Conservation (phyloP, 2,329 filamentous ascomycete species). For the Phialophora macrospora region DNA sequence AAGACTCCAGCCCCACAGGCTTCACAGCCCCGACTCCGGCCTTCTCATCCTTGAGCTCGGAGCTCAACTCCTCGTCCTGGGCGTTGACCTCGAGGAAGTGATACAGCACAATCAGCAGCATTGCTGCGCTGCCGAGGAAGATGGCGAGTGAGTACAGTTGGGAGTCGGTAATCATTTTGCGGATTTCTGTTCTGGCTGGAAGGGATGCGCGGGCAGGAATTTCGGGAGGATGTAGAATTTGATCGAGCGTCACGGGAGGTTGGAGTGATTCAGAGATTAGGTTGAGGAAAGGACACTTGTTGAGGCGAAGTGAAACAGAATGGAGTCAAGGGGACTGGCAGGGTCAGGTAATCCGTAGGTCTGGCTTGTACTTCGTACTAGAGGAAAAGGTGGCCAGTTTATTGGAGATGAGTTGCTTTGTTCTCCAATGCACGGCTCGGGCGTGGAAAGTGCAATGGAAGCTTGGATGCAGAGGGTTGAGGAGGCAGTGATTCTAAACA, state of each 20-base stretch:
- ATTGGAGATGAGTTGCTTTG: neutral
- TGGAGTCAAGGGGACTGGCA: no score
- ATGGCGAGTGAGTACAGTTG: conserved; percentile 90
- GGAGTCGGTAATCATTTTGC: conserved; percentile 88
- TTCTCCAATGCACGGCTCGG: neutral
- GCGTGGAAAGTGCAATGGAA: neutral
- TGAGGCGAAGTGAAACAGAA: no score
- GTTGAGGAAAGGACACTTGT: no score
- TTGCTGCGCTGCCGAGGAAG: conserved; percentile 85
- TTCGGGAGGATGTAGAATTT: no score
- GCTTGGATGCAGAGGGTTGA: neutral
- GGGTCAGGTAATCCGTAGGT: no score
- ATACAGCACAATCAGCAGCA: conserved; percentile 92
- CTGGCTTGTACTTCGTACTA: no score
- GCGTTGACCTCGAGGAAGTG: conserved; percentile 96
- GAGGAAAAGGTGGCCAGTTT: neutral
- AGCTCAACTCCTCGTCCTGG: conserved; percentile 54
- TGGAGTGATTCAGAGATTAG: no score
- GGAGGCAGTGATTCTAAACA: no score
- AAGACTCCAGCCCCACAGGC: conserved; percentile 21
- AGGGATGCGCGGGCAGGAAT: no score
- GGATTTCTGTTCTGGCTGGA: no score
- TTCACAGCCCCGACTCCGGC: conserved; percentile 35
- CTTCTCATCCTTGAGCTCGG: conserved; percentile 32
- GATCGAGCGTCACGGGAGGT: neutral